Evolutionary conservation across 2,329 filamentous ascomycete species (phyloP).

Genomic region (Nemania sp.): DNA sequence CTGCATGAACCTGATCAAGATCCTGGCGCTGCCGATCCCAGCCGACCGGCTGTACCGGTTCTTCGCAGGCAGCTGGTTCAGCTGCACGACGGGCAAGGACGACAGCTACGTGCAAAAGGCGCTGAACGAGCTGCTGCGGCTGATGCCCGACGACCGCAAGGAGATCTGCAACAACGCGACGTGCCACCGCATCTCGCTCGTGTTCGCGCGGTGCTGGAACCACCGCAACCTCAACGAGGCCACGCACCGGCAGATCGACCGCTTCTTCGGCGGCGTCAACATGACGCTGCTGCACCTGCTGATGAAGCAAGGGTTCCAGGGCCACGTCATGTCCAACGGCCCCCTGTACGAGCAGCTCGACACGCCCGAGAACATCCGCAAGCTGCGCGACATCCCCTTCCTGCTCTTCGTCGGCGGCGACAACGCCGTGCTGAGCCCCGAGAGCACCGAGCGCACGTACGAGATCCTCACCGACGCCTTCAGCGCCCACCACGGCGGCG

Average conservation of each 20-base stretch:
- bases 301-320: conserved; percentile 57
- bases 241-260: conserved; percentile 64
- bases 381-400: conserved; percentile 57
- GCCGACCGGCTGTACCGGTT: conserved; percentile 54
- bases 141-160: conserved; percentile 56
- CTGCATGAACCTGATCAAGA: conserved; percentile 59
- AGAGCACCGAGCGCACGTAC: conserved; percentile 57
- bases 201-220: conserved; percentile 67
- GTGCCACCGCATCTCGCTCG: conserved; percentile 63
- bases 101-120: conserved; percentile 53
- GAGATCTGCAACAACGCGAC: conserved; percentile 65
- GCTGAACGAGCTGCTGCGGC: conserved; percentile 59
- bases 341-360: conserved; percentile 53
- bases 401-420: conserved; percentile 59
- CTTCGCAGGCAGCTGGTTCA: conserved; percentile 58
- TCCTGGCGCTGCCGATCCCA: conserved; percentile 49
- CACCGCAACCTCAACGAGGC: conserved; percentile 67
- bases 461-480: conserved; percentile 56
- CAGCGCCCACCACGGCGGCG: conserved; percentile 40
- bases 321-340: conserved; percentile 55
- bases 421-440: conserved; percentile 59
- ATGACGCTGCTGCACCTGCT: conserved; percentile 61
- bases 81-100: conserved; percentile 50
- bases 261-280: conserved; percentile 65
- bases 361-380: conserved; percentile 52